phyloP scores from a whole-genome alignment of 805 yeast species.

The Saturnispora kantuleensis region DNA sequence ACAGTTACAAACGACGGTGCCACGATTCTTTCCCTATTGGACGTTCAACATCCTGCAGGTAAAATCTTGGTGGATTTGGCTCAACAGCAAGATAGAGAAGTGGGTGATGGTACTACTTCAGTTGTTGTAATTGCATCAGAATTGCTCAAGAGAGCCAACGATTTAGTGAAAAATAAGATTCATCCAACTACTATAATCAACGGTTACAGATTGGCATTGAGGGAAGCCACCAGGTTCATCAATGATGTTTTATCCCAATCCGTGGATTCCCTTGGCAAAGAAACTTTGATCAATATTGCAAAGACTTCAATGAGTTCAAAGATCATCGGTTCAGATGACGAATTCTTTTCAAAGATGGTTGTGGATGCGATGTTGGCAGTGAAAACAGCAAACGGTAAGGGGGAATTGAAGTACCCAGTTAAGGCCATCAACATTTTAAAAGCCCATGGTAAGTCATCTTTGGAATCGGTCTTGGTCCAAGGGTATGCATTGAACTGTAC shows the following conservation, averaged over 20 bases:
- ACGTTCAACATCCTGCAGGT: conserved; percentile 98
- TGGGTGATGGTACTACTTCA: conserved; percentile 87
- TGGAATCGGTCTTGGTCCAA: conserved; percentile 75
- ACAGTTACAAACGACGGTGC: conserved; percentile 99
- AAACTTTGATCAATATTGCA: conserved; percentile 81
- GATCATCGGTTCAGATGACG: conserved; percentile 89
- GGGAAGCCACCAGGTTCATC: conserved; percentile 83
- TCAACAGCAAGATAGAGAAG: conserved; percentile 97
- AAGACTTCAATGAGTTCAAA: conserved; percentile 96
- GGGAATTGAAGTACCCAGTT: conserved; percentile 87
- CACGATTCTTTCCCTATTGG: conserved; percentile 79
- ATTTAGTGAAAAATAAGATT: conserved; percentile 81
- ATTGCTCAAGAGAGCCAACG: conserved; percentile 84
- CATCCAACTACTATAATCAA: conserved; percentile 98
- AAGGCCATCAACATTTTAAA: conserved; percentile 93
- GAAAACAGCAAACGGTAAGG: conserved; percentile 78
- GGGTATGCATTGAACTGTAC: conserved; percentile 98
- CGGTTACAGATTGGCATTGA: conserved; percentile 87
- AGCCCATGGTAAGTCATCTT: conserved; percentile 91
- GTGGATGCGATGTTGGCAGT: conserved; percentile 95
- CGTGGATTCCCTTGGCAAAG: conserved; percentile 73
- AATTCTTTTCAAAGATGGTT: conserved; percentile 80
- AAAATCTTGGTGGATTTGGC: conserved; percentile 94
- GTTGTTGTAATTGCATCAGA: conserved; percentile 96
- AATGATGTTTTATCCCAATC: conserved; percentile 74